Evolutionary conservation across 192 early-diverging fungal genomes (phyloP).

Genomic region (Umbelopsis ramanniana): DNA sequence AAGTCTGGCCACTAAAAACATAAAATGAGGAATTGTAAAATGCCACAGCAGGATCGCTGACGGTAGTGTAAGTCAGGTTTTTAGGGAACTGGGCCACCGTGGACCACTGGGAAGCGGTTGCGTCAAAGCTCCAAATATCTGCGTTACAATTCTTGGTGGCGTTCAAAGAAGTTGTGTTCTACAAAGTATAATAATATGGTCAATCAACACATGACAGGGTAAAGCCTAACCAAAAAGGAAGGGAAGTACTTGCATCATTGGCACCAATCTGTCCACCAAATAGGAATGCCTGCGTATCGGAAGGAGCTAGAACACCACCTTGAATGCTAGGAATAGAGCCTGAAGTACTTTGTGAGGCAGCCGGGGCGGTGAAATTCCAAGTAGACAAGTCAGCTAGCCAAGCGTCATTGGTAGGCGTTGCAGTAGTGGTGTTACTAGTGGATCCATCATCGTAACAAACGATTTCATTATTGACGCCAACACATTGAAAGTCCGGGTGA

Average conservation of each 20-base stretch:
- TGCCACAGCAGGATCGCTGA: conserved; percentile 6
- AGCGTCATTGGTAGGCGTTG: conserved; percentile 1
- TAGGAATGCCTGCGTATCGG: conserved; percentile 6
- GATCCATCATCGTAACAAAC: conserved; percentile 20
- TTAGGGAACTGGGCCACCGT: neutral
- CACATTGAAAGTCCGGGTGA: neutral
- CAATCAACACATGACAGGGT: neutral
- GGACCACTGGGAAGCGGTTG: conserved; percentile 1
- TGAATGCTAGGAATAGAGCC: conserved; percentile 1
- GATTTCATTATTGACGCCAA: conserved; percentile 12
- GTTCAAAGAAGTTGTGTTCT: conserved; percentile 6
- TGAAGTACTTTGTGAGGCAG: neutral
- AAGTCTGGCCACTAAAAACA: conserved; percentile 6
- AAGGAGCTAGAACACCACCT: conserved; percentile 9
- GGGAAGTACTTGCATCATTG: conserved; percentile 2
- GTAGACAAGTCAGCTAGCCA: conserved; percentile 6
- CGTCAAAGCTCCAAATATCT: conserved; percentile 3
- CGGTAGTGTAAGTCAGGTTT: neutral
- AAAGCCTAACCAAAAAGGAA: neutral
- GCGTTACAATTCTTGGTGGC: conserved; percentile 15
- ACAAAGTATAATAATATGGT: neutral
- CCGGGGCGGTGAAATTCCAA: conserved; percentile 16
- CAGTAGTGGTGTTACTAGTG: neutral
- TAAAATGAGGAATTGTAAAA: conserved; percentile 19
- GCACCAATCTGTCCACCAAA: conserved; percentile 21